Percentiles rank a stretch among this genome's conserved stretches.
Evolutionary conservation across 495 filamentous ascomycete genomes (phyloP).

Genomic region (Penicillium crystallinum): DNA sequence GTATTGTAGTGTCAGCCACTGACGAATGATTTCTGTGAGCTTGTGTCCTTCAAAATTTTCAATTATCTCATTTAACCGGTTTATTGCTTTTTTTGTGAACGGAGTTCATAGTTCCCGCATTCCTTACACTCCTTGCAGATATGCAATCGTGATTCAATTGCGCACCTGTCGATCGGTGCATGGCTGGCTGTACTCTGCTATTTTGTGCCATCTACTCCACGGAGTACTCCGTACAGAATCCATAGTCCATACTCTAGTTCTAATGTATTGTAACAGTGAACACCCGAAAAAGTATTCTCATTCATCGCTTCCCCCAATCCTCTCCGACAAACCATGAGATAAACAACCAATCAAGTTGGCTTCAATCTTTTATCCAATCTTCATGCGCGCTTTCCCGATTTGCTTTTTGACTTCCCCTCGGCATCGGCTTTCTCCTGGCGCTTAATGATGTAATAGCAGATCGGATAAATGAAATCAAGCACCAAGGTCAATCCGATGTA

Average conservation of each 20-base stretch:
- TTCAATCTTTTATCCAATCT: too few relatives aligned
- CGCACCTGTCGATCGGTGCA: background rate
- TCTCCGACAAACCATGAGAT: background rate
- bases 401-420: background rate
- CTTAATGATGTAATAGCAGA: background rate
- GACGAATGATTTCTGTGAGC: too few relatives aligned
- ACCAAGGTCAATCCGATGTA: background rate
- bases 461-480: background rate
- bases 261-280: background rate
- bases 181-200: background rate
- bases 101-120: background rate
- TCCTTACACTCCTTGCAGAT: background rate
- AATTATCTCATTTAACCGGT: too few relatives aligned
- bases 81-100: too few relatives aligned
- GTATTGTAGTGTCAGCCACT: too few relatives aligned
- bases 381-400: background rate
- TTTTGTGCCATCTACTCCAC: background rate
- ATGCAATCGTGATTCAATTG: background rate
- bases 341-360: background rate
- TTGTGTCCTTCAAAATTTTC: too few relatives aligned
- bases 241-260: too few relatives aligned
- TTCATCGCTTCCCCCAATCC: background rate
- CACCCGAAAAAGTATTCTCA: background rate
- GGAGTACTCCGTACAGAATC: background rate
- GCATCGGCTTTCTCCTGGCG: background rate